Conservation (phyloP, 192 early-diverging fungal genomes). For the Entomortierella chlamydospora region DNA sequence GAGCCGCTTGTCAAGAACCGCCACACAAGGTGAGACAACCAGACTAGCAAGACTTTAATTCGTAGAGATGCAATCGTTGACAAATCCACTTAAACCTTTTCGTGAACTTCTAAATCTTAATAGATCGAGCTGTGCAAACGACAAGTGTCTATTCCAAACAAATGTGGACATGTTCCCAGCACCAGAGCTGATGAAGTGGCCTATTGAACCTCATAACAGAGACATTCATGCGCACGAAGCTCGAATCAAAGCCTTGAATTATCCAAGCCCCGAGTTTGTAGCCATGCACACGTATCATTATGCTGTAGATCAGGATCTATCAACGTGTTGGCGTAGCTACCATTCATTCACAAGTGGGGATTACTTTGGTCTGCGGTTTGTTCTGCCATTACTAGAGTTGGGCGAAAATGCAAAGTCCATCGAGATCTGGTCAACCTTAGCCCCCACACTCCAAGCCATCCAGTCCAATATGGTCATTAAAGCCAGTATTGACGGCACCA, state of each 20-base stretch:
- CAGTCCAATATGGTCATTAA: slow-evolving; percentile 33
- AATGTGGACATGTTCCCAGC: slow-evolving; percentile 62
- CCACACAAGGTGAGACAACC: slow-evolving; percentile 41
- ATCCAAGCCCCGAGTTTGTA: slow-evolving; percentile 55
- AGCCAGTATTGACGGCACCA: slow-evolving; percentile 38
- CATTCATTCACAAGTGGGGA: slow-evolving; percentile 26
- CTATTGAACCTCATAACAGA: slow-evolving; percentile 15
- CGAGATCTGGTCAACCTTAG: slow-evolving; percentile 36
- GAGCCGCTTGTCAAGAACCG: slow-evolving; percentile 56
- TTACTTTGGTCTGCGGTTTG: slow-evolving; percentile 62
- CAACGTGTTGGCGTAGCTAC: slow-evolving; percentile 64
- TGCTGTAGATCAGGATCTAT: slow-evolving; percentile 61
- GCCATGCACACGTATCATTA: slow-evolving; percentile 61
- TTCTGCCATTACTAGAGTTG: slow-evolving; percentile 48
- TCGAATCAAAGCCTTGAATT: slow-evolving; percentile 52
- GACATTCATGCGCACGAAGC: slow-evolving; percentile 58
- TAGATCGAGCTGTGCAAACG: slow-evolving; percentile 63
- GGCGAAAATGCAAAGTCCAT: slow-evolving; percentile 24
- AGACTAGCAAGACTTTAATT: not conserved
- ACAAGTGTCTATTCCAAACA: slow-evolving; percentile 67
- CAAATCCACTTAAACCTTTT: not conserved
- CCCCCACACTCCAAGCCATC: slow-evolving; percentile 16
- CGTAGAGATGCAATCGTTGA: not conserved
- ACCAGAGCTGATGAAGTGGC: slow-evolving; percentile 56
- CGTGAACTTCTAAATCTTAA: not conserved